Percentiles rank a stretch among this genome's conserved stretches.
Evolutionary conservation across 352 stramenopile species (phyloP).

Genomic region (Pythium volutum): DNA sequence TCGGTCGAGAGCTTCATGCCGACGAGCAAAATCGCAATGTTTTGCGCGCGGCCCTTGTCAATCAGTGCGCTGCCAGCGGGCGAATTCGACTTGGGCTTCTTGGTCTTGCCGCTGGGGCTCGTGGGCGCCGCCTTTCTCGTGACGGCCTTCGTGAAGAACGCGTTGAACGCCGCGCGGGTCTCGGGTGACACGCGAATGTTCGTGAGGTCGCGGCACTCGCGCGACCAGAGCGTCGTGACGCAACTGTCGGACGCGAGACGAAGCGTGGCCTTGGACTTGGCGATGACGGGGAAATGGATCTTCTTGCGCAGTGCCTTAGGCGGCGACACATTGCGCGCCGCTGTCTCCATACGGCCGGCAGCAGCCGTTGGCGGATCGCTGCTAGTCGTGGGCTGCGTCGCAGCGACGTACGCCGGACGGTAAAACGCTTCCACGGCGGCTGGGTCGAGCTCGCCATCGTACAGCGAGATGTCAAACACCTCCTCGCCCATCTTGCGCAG

Average conservation of each 20-base stretch:
- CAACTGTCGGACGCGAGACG: not conserved
- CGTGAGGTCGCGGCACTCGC: not conserved
- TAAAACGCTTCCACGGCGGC: conserved; percentile 5
- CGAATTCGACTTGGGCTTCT: not conserved
- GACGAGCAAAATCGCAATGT: conserved; percentile 10
- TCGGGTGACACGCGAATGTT: not conserved
- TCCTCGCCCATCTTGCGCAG: conserved; percentile 18
- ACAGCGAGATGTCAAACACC: conserved; percentile 4
- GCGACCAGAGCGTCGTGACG: not conserved
- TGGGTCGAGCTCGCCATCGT: not conserved
- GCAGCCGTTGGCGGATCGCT: too few relatives aligned
- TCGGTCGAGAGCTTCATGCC: conserved; percentile 11
- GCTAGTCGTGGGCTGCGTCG: not conserved
- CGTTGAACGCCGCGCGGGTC: not conserved
- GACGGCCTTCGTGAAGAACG: not conserved
- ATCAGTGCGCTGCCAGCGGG: not conserved
- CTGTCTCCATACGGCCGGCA: not conserved
- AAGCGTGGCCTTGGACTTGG: conserved; percentile 2
- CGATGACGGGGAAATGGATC: conserved; percentile 4
- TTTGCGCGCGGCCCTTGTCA: conserved; percentile 10
- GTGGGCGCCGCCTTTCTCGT: not conserved
- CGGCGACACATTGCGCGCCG: too few relatives aligned
- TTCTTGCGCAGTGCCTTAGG: not conserved
- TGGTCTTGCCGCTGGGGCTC: not conserved
- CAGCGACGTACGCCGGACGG: not conserved